Percentiles rank a stretch among this genome's conserved stretches.
Conservation (phyloP, 2,329 filamentous ascomycete species). For the Aspergillus versicolor region DNA sequence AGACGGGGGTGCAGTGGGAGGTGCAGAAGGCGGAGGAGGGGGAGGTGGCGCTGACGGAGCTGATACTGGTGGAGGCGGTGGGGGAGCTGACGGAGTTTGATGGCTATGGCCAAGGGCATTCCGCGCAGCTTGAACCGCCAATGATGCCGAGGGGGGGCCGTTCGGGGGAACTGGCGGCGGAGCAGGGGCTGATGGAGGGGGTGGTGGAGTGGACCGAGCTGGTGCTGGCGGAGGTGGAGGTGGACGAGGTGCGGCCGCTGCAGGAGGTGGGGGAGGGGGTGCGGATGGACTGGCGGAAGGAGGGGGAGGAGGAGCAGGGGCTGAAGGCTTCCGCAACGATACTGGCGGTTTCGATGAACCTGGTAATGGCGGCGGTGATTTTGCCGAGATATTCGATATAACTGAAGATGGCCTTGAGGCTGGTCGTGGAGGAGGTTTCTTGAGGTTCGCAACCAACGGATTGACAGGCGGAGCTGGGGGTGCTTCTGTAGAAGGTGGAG, state of each 20-base stretch:
- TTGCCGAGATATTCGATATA: conserved; percentile 52
- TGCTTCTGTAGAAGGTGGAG: conserved; percentile 50
- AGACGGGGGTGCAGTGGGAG: conserved; percentile 45
- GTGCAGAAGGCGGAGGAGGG: conserved; percentile 44
- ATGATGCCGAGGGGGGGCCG: conserved; percentile 44
- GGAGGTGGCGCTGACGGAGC: conserved; percentile 49
- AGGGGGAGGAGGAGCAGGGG: conserved; percentile 46
- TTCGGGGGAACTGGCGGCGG: conserved; percentile 36
- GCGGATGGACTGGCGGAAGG: conserved; percentile 45
- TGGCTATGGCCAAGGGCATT: conserved; percentile 54
- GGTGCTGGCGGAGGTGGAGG: conserved; percentile 43
- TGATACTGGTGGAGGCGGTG: conserved; percentile 42
- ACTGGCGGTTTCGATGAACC: conserved; percentile 50
- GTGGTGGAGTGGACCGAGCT: conserved; percentile 50
- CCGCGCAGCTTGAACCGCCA: conserved; percentile 60
- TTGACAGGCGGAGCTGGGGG: conserved; percentile 54
- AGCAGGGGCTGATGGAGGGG: conserved; percentile 37
- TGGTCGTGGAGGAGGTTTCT: conserved; percentile 56
- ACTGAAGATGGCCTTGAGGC: conserved; percentile 60
- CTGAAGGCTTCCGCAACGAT: conserved; percentile 57
- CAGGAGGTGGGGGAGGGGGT: conserved; percentile 42
- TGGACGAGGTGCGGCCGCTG: conserved; percentile 42
- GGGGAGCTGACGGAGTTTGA: conserved; percentile 44
- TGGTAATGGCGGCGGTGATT: conserved; percentile 68
- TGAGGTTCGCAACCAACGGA: conserved; percentile 54